Conservation (phyloP, 116 monocot genomes). For the Dioscorea cayenensis region DNA sequence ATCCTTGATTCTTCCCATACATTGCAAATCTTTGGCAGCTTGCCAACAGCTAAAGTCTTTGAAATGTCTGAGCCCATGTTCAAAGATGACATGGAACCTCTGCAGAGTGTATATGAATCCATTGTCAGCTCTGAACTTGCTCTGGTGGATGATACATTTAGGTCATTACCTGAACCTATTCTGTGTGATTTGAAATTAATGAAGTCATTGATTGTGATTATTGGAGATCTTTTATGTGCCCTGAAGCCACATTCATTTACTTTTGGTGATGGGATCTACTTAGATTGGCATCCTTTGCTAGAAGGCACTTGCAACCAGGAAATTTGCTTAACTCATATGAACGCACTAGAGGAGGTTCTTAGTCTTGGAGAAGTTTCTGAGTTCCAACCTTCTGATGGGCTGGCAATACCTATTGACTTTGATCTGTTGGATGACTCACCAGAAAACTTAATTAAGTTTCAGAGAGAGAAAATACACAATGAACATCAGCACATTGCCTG, state of each 20-base stretch:
- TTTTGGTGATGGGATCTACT: slow-evolving; percentile 70
- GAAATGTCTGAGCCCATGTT: slow-evolving; percentile 36
- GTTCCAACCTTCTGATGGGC: slow-evolving; percentile 15
- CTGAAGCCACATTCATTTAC: slow-evolving; percentile 51
- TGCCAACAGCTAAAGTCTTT: slow-evolving; percentile 14
- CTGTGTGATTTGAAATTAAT: slow-evolving; percentile 35
- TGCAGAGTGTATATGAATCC: slow-evolving; percentile 42
- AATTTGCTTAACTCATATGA: slow-evolving; percentile 41
- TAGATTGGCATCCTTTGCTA: slow-evolving; percentile 90
- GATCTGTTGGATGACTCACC: slow-evolving; percentile 46
- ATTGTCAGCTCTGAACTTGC: slow-evolving; percentile 71
- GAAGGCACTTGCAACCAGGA: slow-evolving; percentile 63
- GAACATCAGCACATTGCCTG: slow-evolving; percentile 16
- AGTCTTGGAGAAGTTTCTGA: slow-evolving; percentile 18
- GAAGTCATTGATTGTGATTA: slow-evolving; percentile 15
- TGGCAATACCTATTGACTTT: slow-evolving; percentile 14
- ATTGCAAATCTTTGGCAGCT: slow-evolving; percentile 32
- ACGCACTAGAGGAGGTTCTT: slow-evolving; percentile 30
- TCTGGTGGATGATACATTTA: slow-evolving; percentile 72
- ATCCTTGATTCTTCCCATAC: slow-evolving; percentile 49
- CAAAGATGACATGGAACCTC: slow-evolving; percentile 30
- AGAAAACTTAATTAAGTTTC: slow-evolving; percentile 11
- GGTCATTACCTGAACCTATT: slow-evolving; percentile 68
- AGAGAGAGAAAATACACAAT: slow-evolving; percentile 23
- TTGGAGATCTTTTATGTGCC: slow-evolving; percentile 35